Evolutionary conservation across 2,329 filamentous ascomycete genomes (phyloP), one percentile per base, ranked within the genome.

Genomic region (Penicillium sp.): DNA sequence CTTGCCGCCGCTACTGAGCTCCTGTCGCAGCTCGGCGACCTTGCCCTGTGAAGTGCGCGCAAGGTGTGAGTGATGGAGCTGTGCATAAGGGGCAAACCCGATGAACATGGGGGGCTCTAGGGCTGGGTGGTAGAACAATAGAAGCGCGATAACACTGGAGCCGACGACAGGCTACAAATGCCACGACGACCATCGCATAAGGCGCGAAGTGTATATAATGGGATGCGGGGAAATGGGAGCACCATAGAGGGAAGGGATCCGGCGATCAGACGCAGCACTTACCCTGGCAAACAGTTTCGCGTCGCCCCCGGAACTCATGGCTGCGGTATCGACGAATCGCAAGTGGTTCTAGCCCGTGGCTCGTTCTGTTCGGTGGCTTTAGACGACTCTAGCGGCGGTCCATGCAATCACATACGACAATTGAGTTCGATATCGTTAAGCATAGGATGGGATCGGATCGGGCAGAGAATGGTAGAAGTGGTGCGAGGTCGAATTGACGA

Each of bases 201-300:
- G 33, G 23, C 38, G 42, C 51, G 39, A 44, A 38, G 34, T 43
- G 25, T 34, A 46, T 44, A 31, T 37, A 34, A 38, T 40, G 40
- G 43, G 40, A 36, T 45, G 51, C 47, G 47, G 51, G 51, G 47
- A 49, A 51, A 31, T 40, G 41, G 41, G 25, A 23, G 23, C 39
- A 49, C 25, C 42, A 33, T 43, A 41, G 25, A 33, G 25, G 17
- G 35, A 23, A 41, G 30, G 45, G 45, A 51, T 53, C 50, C 51
- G 39, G 45, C 48, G 42, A 50, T 43, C 50, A 49, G 45, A 47
- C 47, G 45, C 33, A 41, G 41, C 41, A 81, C 81, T 60, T 84
- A 98, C 93, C 76, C 93, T 83, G 69, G 93, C 91, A 76, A 98
- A 98, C 74, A 98, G 84, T 81, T 96, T 97, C 74, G 93, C 94